Evolutionary conservation across 2,329 filamentous ascomycete genomes (phyloP).

Genomic region (Microdochium trichocladiopsis): DNA sequence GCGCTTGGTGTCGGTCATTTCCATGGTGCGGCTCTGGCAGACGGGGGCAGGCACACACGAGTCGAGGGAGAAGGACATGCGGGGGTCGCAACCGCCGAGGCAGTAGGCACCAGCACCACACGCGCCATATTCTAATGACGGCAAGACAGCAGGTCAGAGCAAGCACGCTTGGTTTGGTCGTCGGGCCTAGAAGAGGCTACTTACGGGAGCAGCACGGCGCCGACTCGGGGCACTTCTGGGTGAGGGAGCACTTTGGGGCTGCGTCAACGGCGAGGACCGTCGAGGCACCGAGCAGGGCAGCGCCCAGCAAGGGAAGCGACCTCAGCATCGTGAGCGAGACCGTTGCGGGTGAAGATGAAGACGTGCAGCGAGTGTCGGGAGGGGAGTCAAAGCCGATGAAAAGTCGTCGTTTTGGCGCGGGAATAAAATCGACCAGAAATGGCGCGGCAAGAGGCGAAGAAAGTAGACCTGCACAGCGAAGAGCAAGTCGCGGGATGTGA

Average conservation of each 20-base stretch:
- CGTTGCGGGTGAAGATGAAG: not conserved
- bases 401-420: no score
- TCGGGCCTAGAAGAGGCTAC: constrained; percentile 28
- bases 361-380: no score
- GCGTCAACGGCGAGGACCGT: constrained; percentile 23
- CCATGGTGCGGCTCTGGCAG: constrained; percentile 69
- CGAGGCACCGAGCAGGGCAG: constrained; percentile 30
- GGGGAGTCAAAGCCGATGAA: no score
- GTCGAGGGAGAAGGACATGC: constrained; percentile 73
- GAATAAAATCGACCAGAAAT: not conserved
- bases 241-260: constrained; percentile 34
- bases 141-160: no score
- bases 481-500: not conserved
- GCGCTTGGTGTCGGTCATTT: constrained; percentile 64
- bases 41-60: constrained; percentile 80
- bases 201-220: constrained; percentile 76
- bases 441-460: not conserved
- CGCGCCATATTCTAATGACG: constrained; percentile 69
- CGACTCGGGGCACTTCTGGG: constrained; percentile 60
- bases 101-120: constrained; percentile 95
- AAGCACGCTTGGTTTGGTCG: no score
- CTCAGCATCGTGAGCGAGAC: constrained; percentile 17
- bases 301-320: constrained; percentile 21
- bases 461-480: not conserved
- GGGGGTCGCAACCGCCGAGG: constrained; percentile 88